Base-by-base conservation (phyloP, 1,139 yeast species). In the Saccharomyces hybrid region DNA sequence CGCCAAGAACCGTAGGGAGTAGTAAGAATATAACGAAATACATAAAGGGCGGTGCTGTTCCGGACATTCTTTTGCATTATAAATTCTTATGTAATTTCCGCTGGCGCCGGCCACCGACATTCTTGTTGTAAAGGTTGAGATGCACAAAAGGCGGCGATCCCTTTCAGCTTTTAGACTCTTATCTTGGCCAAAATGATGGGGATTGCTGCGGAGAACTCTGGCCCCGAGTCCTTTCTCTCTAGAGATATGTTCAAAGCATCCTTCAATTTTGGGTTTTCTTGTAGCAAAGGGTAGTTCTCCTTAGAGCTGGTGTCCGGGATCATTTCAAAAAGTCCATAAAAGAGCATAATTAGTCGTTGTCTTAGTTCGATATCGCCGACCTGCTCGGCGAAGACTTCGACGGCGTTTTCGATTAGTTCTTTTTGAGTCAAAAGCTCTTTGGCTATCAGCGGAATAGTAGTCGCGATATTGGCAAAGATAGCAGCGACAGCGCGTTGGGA, bases 401-500 rank as follows among this genome's bases (percentile, higher is more conserved):
- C 50, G 11, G 64, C 59, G 8, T 57, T 63, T 9, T 57, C 55
- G 1, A 67, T 57, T n/a, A 69, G 58, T 32, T 61, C 59, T 7
- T 62, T 48, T 28, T 67, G 58, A 19, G 59, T 50, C 27, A 65
- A 50, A 21, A 69, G 56, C 28, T 62, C 66, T 27, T 62, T 57
- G 1, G 71, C 65, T 28, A 69, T 63, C 47, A 68, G 66, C 2
- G 72, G 71, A 16, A 68, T 58, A 1, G 65, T 55, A 32, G 62
- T 59, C 1, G 67, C 59, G 34, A 65, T 63, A 47, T 68, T 68
- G 4, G 71, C 71, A 53, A 68, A 66, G 6, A 67, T 64, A 0
- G 71, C 71, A 12, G 69, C 66, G 1, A 68, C 70, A 1, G 71
- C 72, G 29, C 68, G 56, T 54, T 68, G 71, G 12, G 71, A 64